Evolutionary conservation across 2,329 filamentous ascomycete genomes (phyloP), one percentile per base, ranked within the genome.

Genomic region (Parastagonospora nodorum): DNA sequence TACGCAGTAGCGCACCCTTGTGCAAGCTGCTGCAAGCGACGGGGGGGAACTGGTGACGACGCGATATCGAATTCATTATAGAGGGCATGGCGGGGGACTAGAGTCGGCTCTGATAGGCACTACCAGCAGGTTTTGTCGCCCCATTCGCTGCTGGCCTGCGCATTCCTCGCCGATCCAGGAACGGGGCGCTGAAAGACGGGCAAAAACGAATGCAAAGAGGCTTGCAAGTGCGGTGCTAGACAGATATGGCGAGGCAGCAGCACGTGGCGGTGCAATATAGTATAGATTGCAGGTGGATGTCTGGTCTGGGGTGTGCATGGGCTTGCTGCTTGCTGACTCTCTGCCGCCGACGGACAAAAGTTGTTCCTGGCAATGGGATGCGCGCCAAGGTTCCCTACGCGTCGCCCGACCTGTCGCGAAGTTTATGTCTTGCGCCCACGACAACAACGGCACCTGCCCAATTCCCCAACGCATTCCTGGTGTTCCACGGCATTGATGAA

Each of bases 391-490:
- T 5, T 42, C 39, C 30, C 27, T 42, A 42, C 39, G 39, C 40
- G 40, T 32, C 30, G 29, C 29, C 29, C 9, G 49, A 53, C 48
- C 55, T 52, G 16, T 37, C 45, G 48, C 53, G 45, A 51, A 58
- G 55, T 58, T 53, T 52, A 51, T 51, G 47, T 51, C 48, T 50
- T 46, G 59, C 57, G 57, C 48, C 48, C 39, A 52, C 57, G 51
- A 52, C 52, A 43, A 40, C 28, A 42, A 28, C 24, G 30, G 35
- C 50, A 40, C 16, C 44, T 28, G 29, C 27, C 32, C 45, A 49
- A 38, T 31, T 42, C 37, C 16, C 29, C 33, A 7, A 33, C 36
- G 31, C 24, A 16, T 19, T 29, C 28, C 29, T 35, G 27, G 12
- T 28, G 4, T 19, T 9, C 12, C 33, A 40, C 30, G 27, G 28